These are phyloP conservation scores for Apiospora phragmitis DNA, from an alignment of 2,329 filamentous ascomycete genomes.

Conservation along the genomic window DNA sequence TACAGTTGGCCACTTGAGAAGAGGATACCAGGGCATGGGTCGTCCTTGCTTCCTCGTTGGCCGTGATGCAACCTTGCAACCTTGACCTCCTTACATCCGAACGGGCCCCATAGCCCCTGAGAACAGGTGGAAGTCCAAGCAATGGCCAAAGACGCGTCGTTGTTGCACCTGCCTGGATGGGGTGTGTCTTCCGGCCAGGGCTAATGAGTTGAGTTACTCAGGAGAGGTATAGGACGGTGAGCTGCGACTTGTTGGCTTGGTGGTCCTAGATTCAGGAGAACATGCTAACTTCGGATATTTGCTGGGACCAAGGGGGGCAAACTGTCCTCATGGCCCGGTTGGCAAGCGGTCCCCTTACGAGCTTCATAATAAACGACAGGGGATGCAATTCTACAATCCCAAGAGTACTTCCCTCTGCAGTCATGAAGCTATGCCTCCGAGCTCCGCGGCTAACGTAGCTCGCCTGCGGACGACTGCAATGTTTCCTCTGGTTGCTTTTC, in stretches of 20 bases:
- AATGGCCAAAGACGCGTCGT: background rate
- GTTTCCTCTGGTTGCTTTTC: background rate
- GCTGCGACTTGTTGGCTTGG: background rate
- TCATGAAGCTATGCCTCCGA: background rate
- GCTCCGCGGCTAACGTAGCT: background rate
- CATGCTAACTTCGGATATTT: background rate
- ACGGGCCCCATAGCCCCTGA: background rate
- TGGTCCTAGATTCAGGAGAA: background rate
- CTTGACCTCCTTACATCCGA: background rate
- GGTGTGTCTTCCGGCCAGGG: background rate
- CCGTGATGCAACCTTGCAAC: background rate
- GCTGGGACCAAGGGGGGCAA: background rate
- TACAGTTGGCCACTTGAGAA: background rate
- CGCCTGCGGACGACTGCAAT: background rate
- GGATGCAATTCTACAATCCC: background rate
- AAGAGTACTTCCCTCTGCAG: background rate
- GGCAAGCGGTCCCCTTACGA: background rate
- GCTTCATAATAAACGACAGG: background rate
- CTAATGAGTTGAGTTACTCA: background rate
- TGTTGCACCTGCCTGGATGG: background rate
- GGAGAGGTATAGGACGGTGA: background rate
- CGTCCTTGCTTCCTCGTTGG: background rate
- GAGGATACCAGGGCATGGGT: background rate
- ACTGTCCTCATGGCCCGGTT: background rate
- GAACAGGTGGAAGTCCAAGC: background rate